Evolutionary conservation across 1,139 yeast species (phyloP).

Genomic region (Blastobotrys elegans): DNA sequence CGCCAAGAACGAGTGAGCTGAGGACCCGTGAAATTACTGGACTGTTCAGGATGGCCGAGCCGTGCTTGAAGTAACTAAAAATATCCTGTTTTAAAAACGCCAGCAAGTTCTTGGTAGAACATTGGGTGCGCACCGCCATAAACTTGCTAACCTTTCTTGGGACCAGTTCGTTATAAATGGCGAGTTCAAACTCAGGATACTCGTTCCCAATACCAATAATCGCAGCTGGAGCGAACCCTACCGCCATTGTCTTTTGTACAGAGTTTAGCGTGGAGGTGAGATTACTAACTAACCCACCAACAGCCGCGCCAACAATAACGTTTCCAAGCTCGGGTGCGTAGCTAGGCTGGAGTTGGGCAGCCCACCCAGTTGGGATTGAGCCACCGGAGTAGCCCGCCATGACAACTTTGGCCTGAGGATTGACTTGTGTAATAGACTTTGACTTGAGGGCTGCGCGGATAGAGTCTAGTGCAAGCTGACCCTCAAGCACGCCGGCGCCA

Average conservation of each 20-base stretch:
- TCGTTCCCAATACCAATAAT: conserved; percentile 29
- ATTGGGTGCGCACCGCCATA: conserved; percentile 16
- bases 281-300: conserved; percentile 29
- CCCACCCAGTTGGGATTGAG: conserved; percentile 31
- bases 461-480: conserved; percentile 29
- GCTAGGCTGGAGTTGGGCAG: conserved; percentile 27
- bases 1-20: conserved; percentile 19
- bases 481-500: conserved; percentile 24
- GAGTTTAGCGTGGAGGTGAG: conserved; percentile 18
- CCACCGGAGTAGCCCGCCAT: conserved; percentile 33
- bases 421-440: conserved; percentile 15
- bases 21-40: conserved; percentile 14
- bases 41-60: conserved; percentile 16
- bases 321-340: conserved; percentile 31
- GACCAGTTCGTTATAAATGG: conserved; percentile 14
- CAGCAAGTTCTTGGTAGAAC: conserved; percentile 18
- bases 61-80: conserved; percentile 21
- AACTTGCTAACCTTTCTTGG: conserved; percentile 19
- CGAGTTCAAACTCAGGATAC: conserved; percentile 24
- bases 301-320: conserved; percentile 25
- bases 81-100: conserved; percentile 20
- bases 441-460: conserved; percentile 23
- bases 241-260: conserved; percentile 18
- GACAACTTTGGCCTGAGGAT: conserved; percentile 18
- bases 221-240: conserved; percentile 30